Base-by-base conservation (phyloP, 2,329 filamentous ascomycete species). In the Calonectria montana region DNA sequence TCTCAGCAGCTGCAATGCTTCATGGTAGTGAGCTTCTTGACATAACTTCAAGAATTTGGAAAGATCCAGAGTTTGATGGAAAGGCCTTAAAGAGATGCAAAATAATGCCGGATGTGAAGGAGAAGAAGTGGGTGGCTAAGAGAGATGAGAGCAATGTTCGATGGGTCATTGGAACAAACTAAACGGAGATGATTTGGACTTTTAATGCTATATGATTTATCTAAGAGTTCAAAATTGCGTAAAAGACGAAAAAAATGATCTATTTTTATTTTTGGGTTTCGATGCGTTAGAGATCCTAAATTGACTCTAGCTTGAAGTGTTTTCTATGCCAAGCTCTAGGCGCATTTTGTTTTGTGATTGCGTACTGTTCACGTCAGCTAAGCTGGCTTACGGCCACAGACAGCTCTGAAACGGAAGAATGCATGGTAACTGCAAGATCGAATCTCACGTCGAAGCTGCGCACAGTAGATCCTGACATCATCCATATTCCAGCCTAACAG, bases 381-480 rank as follows among this genome's bases (percentile, higher is more conserved):
- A 35, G 10, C 16, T 13, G 53, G 65, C 21, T 35, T 59, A 12
- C 65, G 65, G 10, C 65, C 65, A 48, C 29, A 67, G 25, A 67
- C 65, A 29, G 53, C 65, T 21, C 65, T 59, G 15, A 67, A 67
- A 7, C 39, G 25, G 29, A 67, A 67, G 39, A 67, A 67, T n/a
- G 65, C 65, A 23, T 72, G 73, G 10, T 73, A 47, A 15, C 62
- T 73, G 25, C 41, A 29, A 15, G 61, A 68, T 9, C 71, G 67
- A 31, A 73, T 69, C 31, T 73, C 73, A 13, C 67, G 48, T 12
- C 73, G 59, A 8, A 74, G 67, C 15, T 74, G 73, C 2, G 61
- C 55, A 13, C 68, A 69, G 35, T 74, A 74, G 12, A 71, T 47
- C 18, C 50, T 57, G 6, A 71, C 65, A n/a, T 71, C 67, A 2